Evolutionary conservation across 228 moss, liverwort and hornwort genomes (phyloP), one percentile per base, ranked within the genome.

Genomic region (Sphagnum fallax): DNA sequence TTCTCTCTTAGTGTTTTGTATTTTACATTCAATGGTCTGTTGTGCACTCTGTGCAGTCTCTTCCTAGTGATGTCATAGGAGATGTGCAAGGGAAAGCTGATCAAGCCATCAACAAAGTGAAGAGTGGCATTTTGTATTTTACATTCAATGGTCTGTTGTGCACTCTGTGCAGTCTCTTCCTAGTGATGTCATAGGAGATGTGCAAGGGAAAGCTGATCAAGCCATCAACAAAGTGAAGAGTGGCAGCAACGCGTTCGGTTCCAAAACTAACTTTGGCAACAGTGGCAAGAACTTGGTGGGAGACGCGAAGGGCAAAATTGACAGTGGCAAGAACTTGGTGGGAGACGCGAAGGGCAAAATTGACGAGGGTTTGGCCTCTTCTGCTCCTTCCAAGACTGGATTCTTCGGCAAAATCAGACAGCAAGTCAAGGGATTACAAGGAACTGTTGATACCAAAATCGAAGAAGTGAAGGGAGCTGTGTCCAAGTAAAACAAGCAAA

Each of bases 351-450:
- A 74, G 72, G 48, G 32, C 53, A 82, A 85, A 32, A 82, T 60
- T 4, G 79, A 75, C 52, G 76, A 75, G 4, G 77, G 18, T 11
- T 50, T 81, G 0, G 32, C 70, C 0, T n/a, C 68, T 4, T 78
- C 81, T 4, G 68, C 68, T 49, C 13, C 52, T n/a, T 12, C 14
- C 47, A 49, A 10, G 8, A 75, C 75, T 13, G 81, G 81, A 1
- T 80, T 86, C 48, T 86, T 86, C 52, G 77, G 80, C 4, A 86
- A 86, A 70, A 86, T 86, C 52, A 73, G 69, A 64, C 86, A 80
- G 75, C 77, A 82, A 55, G 72, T 5, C 0, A 63, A 66, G 57
- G 75, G 53, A 4, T 11, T 75, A 18, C 52, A 70, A 48, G 71
- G 74, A 5, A 16, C 52, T 8, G 63, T 74, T 6, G 79, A 68